phyloP scores from a whole-genome alignment of 805 yeast genomes.

The Suhomyces sp. region DNA sequence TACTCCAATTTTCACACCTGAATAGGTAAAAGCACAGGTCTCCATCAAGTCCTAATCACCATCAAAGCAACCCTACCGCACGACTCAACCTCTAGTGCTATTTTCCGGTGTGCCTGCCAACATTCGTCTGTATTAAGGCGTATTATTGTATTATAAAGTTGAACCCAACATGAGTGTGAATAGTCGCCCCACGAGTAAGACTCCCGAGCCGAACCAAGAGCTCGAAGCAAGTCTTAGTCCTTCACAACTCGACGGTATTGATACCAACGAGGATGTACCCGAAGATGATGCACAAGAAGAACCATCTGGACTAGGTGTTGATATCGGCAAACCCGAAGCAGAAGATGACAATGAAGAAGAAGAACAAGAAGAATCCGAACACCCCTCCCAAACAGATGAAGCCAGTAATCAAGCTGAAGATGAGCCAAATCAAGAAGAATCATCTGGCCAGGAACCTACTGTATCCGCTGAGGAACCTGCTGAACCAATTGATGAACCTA shows the following conservation, averaged over 20 bases:
- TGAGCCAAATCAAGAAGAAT: too few species aligned
- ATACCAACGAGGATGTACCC: constrained; percentile 3
- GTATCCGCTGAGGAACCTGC: constrained; percentile 3
- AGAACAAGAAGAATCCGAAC: not conserved
- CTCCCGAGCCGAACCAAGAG: not conserved
- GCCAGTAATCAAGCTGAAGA: constrained; percentile 5
- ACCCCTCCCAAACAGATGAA: not conserved
- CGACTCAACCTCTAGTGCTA: too few species aligned
- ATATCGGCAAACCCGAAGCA: too few species aligned
- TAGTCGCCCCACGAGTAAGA: not conserved
- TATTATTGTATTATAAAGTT: too few species aligned
- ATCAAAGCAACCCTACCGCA: too few species aligned
- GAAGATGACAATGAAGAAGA: constrained; percentile 2
- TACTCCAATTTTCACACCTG: too few species aligned
- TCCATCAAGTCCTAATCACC: too few species aligned
- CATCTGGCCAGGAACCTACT: constrained; percentile 9
- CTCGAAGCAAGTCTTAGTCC: constrained; percentile 1
- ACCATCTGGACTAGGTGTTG: too few species aligned
- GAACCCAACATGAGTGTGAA: constrained; percentile 2
- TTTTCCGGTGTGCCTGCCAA: too few species aligned
- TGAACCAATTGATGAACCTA: constrained; percentile 1
- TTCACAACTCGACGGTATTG: not conserved
- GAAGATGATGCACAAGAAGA: constrained; percentile 4
- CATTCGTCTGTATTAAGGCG: too few species aligned
- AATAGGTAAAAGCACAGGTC: too few species aligned